Percentiles rank a stretch among this genome's conserved stretches.
These are phyloP conservation scores for Furculomyces boomerangus DNA, from an alignment of 371 early-diverging fungal species.

Conservation along the genomic window DNA sequence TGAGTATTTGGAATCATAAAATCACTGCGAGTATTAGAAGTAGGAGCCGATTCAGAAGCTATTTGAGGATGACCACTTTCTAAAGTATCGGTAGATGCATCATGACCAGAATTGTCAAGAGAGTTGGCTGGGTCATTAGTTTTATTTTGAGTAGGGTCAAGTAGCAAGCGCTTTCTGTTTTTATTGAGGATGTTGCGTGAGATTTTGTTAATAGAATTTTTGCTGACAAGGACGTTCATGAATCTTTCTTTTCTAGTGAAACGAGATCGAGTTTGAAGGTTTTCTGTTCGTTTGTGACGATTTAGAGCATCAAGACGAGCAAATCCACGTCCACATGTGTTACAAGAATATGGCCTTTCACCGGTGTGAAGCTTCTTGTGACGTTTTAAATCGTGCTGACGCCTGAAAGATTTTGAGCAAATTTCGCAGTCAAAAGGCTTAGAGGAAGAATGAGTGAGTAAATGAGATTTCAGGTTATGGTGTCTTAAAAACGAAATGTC, in stretches of 20 bases:
- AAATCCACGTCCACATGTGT: slow-evolving; percentile 40
- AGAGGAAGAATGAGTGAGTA: slow-evolving; percentile 22
- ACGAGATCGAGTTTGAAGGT: slow-evolving; percentile 34
- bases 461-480: slow-evolving; percentile 27
- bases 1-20: too few species aligned
- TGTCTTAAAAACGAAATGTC: slow-evolving; percentile 35
- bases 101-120: too few species aligned
- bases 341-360: slow-evolving; percentile 43
- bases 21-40: too few species aligned
- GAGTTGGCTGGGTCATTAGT: too few species aligned
- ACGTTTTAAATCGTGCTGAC: slow-evolving; percentile 58
- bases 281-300: slow-evolving; percentile 45
- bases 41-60: too few species aligned
- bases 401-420: slow-evolving; percentile 49
- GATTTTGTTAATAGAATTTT: slow-evolving; percentile 6
- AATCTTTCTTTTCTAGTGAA: slow-evolving; percentile 17
- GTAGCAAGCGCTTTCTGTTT: too few species aligned
- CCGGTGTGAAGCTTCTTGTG: slow-evolving; percentile 61
- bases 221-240: neutral
- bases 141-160: too few species aligned
- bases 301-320: slow-evolving; percentile 52
- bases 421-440: slow-evolving; percentile 31
- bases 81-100: too few species aligned
- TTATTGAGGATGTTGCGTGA: too few species aligned
- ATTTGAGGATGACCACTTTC: too few species aligned